A percentile compares a stretch with the other conserved stretches of the same genome.
These are phyloP conservation scores for Plasmodium gonderi DNA, from an alignment of 169 alveolate species.

Conservation along the genomic window DNA sequence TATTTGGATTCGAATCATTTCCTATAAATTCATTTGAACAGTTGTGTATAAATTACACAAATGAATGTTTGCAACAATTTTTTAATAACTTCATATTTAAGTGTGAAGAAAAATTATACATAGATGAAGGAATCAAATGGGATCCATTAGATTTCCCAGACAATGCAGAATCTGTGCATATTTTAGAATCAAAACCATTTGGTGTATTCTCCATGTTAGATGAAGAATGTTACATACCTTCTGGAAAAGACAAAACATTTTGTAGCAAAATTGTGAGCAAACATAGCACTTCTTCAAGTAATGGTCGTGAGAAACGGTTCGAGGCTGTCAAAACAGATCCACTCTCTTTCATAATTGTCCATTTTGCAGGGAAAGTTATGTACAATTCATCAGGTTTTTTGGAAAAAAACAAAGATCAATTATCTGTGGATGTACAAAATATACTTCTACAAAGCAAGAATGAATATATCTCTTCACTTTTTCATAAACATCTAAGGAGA, in stretches of 20 bases:
- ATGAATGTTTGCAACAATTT: slow-evolving; percentile 95
- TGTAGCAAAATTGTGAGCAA: slow-evolving; percentile 86
- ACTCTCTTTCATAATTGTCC: slow-evolving; percentile 90
- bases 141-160: slow-evolving; percentile 97
- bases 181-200: slow-evolving; percentile 88
- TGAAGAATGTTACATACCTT: slow-evolving; percentile 94
- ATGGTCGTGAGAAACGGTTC: slow-evolving; percentile 81
- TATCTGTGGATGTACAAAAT: slow-evolving; percentile 85
- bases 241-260: slow-evolving; percentile 90
- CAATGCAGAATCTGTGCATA: slow-evolving; percentile 95
- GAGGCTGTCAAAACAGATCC: slow-evolving; percentile 87
- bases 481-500: slow-evolving; percentile 29
- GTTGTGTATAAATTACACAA: slow-evolving; percentile 97
- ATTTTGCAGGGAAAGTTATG: slow-evolving; percentile 97
- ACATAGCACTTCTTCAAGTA: slow-evolving; percentile 25
- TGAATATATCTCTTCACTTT: slow-evolving; percentile 23
- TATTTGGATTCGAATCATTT: slow-evolving; percentile 98
- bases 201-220: slow-evolving; percentile 94
- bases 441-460: slow-evolving; percentile 76
- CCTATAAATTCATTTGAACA: slow-evolving; percentile 95
- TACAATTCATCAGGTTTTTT: slow-evolving; percentile 94
- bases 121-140: slow-evolving; percentile 94
- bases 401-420: slow-evolving; percentile 96
- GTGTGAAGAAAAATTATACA: slow-evolving; percentile 93
- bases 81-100: slow-evolving; percentile 96